Evolutionary conservation across 768 basidiomycete species (phyloP).

Genomic region (Tubosaeta sp.): DNA sequence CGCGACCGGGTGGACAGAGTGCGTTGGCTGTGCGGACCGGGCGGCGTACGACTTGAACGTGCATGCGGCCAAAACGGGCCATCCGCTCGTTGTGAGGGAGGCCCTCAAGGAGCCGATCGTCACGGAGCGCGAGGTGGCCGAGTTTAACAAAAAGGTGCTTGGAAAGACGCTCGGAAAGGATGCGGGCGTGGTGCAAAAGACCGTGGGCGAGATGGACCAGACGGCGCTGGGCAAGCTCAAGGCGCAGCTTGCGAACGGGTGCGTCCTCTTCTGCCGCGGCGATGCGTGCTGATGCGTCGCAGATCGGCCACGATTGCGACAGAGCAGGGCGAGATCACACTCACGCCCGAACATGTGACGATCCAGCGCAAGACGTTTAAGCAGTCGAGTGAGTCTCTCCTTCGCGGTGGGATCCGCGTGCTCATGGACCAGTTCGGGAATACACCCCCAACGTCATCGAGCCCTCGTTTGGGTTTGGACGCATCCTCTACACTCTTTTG

Average conservation of each 20-base stretch:
- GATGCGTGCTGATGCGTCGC: neutral
- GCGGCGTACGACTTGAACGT: constrained; percentile 95
- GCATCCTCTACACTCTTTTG: constrained; percentile 88
- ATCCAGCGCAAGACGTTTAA: constrained; percentile 85
- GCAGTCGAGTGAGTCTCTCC: constrained; percentile 61
- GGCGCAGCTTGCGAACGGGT: constrained; percentile 73
- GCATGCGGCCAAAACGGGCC: constrained; percentile 80
- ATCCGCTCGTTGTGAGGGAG: constrained; percentile 81
- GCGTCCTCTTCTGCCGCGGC: constrained; percentile 21
- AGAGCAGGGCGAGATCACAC: constrained; percentile 62
- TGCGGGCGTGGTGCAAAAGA: constrained; percentile 58
- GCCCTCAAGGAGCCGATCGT: constrained; percentile 82
- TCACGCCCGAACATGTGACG: constrained; percentile 70
- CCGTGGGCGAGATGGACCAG: constrained; percentile 65
- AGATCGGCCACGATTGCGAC: constrained; percentile 55
- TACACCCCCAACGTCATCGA: constrained; percentile 98
- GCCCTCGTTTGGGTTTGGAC: constrained; percentile 96
- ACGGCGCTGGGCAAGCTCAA: constrained; percentile 60
- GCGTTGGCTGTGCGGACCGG: constrained; percentile 97
- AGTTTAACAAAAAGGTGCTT: constrained; percentile 83
- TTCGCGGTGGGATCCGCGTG: constrained; percentile 8
- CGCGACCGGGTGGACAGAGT: constrained; percentile 88
- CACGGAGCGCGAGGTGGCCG: constrained; percentile 71
- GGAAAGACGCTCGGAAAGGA: constrained; percentile 90
- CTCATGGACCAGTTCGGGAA: constrained; percentile 69